A percentile compares a stretch with the other conserved stretches of the same genome.
These are phyloP conservation scores for Chaetomium sp. DNA, from an alignment of 2,329 filamentous ascomycete genomes.

Conservation along the genomic window DNA sequence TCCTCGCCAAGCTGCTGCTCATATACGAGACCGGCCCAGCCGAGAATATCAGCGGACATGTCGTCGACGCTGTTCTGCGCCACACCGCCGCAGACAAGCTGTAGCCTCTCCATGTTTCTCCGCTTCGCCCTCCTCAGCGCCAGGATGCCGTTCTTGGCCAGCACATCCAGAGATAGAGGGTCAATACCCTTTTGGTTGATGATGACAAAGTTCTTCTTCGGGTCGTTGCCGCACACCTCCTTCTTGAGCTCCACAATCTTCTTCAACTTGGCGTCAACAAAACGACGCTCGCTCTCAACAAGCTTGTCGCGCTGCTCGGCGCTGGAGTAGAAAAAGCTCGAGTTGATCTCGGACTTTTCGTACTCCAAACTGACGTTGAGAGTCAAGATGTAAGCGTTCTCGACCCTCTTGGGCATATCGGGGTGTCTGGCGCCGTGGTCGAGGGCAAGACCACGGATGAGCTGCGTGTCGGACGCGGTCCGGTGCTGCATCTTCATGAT, in stretches of 20 bases:
- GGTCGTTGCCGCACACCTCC: constrained; percentile 89
- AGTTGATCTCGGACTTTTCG: constrained; percentile 99
- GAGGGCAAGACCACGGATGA: constrained; percentile 88
- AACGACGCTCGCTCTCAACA: constrained; percentile 93
- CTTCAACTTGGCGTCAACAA: constrained; percentile 93
- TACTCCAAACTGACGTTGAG: constrained; percentile 97
- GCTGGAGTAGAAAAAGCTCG: constrained; percentile 96
- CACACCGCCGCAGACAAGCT: constrained; percentile 87
- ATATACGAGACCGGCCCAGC: constrained; percentile 95
- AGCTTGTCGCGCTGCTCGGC: constrained; percentile 97
- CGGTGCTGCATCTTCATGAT: constrained; percentile 99
- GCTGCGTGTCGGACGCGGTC: constrained; percentile 90
- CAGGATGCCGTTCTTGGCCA: constrained; percentile 97
- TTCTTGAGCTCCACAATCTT: constrained; percentile 99
- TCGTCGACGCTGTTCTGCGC: constrained; percentile 98
- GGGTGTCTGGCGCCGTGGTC: constrained; percentile 96
- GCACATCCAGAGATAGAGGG: constrained; percentile 88
- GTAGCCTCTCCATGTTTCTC: constrained; percentile 97
- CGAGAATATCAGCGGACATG: constrained; percentile 80
- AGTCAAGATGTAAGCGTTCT: constrained; percentile 93
- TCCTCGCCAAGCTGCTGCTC: constrained; percentile 97
- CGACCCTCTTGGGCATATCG: constrained; percentile 95
- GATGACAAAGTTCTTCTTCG: constrained; percentile 93
- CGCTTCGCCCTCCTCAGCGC: constrained; percentile 93
- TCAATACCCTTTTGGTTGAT: constrained; percentile 99